Conservation (phyloP, 805 yeast species). For the Jamesozyma jinghongensis region DNA sequence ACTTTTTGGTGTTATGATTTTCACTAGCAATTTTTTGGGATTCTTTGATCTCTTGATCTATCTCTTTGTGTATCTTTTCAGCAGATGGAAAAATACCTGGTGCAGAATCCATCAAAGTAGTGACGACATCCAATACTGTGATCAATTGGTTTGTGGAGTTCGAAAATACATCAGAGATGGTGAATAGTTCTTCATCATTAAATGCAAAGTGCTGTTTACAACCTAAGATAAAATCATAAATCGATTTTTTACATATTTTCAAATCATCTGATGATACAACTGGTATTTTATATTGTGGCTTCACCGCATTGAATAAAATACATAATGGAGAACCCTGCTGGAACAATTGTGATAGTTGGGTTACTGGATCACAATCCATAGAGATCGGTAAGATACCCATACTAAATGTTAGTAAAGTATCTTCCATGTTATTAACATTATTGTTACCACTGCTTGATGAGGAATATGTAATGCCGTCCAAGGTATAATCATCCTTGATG, state of each 20-base stretch:
- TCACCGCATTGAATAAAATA: slow-evolving; percentile 65
- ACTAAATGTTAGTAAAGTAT: slow-evolving; percentile 46
- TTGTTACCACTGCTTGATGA: slow-evolving; percentile 11
- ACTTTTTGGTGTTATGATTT: slow-evolving; percentile 17
- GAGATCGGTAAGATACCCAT: slow-evolving; percentile 72
- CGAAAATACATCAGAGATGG: slow-evolving; percentile 81
- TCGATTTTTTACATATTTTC: slow-evolving; percentile 76
- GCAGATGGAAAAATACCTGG: slow-evolving; percentile 34
- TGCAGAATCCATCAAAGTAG: slow-evolving; percentile 48
- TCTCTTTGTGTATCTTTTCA: slow-evolving; percentile 23
- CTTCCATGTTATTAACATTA: slow-evolving; percentile 20
- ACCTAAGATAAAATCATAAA: slow-evolving; percentile 81
- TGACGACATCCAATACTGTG: slow-evolving; percentile 65
- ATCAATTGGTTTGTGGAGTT: slow-evolving; percentile 71
- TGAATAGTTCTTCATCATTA: slow-evolving; percentile 75
- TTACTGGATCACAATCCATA: slow-evolving; percentile 80
- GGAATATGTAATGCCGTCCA: slow-evolving; percentile 21
- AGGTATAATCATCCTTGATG: slow-evolving; percentile 25
- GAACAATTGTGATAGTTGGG: slow-evolving; percentile 78
- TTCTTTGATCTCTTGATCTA: slow-evolving; percentile 12
- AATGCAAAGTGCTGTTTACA: slow-evolving; percentile 68
- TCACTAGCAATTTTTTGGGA: not conserved
- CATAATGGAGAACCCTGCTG: slow-evolving; percentile 92
- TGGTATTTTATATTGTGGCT: slow-evolving; percentile 49
- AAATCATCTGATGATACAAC: slow-evolving; percentile 70